Evolutionary conservation across 2,329 filamentous ascomycete species (phyloP), one percentile per base, ranked within the genome.

Genomic region (Fusarium hostae): DNA sequence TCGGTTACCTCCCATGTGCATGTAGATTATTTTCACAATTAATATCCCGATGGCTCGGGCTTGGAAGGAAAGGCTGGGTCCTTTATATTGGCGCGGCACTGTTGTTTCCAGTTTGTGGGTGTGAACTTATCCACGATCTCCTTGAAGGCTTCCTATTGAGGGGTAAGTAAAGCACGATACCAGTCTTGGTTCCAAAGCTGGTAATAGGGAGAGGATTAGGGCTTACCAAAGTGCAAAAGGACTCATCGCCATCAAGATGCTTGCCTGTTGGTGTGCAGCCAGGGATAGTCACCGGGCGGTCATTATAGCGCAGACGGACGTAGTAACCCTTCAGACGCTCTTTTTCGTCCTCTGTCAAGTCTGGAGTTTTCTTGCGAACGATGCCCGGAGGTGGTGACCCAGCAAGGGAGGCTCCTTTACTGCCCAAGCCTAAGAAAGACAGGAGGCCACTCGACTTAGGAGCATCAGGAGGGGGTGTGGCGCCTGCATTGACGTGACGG

Each of bases 221-320:
- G 81, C 89, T 81, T 84, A 93, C 91, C 76, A 99, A 82, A 1
- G 95, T 98, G 82, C 96, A 99, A 77, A 98, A 95, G 30, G 90
- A 93, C 74, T 94, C 91, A 75, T 98, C 93, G 2, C 94, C 94
- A 2, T 93, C 89, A 5, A 97, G 86, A 81, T 99, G 96, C 67
- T 95, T 97, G 10, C 94, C 94, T 0, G 86, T 81, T 13, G 86
- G 82, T 72, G 87, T 90, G 81, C 96, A 99, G 5, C 94, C 95
- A 1, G 95, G 95, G 22, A 99, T 86, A 18, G 87, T 89, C 78
- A 98, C 89, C 6, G 94, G 88, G 58, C 87, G 86, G 79, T 98
- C 96, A 76, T 99, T 99, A 82, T 97, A 99, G 55, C 95, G 89
- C 63, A 99, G 81, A 22, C 96, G 90, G 18, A 99, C 95, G 81